phyloP scores from a whole-genome alignment of 1,284 basidiomycete species.

The Apiotrichum mycotoxinovorans region DNA sequence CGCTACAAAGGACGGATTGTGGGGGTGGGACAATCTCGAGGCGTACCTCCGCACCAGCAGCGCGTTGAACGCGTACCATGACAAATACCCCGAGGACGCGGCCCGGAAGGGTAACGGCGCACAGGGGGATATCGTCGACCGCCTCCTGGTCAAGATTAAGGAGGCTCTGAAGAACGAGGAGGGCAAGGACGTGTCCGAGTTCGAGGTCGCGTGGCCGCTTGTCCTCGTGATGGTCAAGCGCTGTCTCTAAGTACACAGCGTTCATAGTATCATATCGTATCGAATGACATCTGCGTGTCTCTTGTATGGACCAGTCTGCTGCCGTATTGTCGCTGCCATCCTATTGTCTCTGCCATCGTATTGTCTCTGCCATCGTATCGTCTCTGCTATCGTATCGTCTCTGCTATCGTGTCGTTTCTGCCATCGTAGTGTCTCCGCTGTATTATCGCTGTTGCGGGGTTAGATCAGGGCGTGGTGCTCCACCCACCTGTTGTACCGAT shows the following conservation, averaged over 20 bases:
- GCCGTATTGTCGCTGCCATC: no score
- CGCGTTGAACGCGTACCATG: conserved; percentile 66
- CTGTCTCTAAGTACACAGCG: neutral
- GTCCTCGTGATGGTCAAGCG: conserved; percentile 59
- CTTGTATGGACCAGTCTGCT: no score
- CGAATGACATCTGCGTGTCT: no score
- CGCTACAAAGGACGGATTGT: neutral
- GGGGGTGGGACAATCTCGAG: conserved; percentile 49
- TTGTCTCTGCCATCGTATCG: no score
- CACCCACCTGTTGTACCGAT: no score
- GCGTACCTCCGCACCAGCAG: conserved; percentile 70
- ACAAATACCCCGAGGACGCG: conserved; percentile 61
- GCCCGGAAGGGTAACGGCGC: conserved; percentile 21
- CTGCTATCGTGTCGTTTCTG: no score
- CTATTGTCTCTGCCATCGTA: no score
- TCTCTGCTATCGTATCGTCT: no score
- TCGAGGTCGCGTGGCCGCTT: conserved; percentile 70
- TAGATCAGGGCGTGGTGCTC: no score
- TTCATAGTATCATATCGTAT: no score
- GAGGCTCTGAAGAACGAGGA: conserved; percentile 50
- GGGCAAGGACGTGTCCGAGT: conserved; percentile 28
- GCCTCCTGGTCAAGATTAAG: conserved; percentile 59
- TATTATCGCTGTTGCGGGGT: no score
- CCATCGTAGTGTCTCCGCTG: no score
- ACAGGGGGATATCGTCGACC: conserved; percentile 62